phyloP scores from a whole-genome alignment of 1,284 basidiomycete species.

The Malassezia equina region DNA sequence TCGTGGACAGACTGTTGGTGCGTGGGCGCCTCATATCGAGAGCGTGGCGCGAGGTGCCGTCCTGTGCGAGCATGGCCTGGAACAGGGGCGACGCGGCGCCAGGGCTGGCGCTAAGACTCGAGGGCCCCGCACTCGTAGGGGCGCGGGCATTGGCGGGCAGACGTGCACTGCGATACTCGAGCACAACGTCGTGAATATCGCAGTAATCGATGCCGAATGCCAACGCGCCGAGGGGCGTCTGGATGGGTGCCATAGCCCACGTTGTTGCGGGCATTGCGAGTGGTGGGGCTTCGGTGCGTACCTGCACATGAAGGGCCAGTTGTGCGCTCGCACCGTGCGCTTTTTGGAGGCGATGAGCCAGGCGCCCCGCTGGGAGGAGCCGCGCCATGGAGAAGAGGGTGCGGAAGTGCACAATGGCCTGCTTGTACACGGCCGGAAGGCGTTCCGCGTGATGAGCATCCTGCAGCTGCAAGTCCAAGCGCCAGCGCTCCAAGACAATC shows the following conservation, averaged over 20 bases:
- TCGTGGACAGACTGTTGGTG: not conserved
- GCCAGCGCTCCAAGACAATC: constrained; percentile 14
- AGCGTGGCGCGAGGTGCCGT: not conserved
- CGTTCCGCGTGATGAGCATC: not conserved
- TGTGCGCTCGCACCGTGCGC: not conserved
- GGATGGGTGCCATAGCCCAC: constrained; percentile 8
- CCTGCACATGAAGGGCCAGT: constrained; percentile 3
- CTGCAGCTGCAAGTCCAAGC: not conserved
- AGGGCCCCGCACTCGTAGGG: not conserved
- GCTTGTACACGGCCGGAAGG: constrained; percentile 16
- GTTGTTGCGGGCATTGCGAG: not conserved
- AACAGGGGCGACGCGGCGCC: not conserved
- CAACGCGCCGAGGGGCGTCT: constrained; percentile 10
- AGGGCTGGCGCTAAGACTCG: not conserved
- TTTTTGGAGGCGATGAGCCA: not conserved
- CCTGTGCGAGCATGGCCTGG: not conserved
- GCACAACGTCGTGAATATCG: not conserved
- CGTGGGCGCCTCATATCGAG: not conserved
- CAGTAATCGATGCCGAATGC: not conserved
- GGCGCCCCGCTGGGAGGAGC: not conserved
- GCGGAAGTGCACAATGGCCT: constrained; percentile 18
- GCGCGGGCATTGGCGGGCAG: not conserved
- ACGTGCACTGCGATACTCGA: not conserved
- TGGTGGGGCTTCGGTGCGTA: not conserved
- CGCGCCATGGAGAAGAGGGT: constrained; percentile 13